These are phyloP conservation scores for Lachancea sp. DNA, from an alignment of 805 yeast genomes.

Conservation along the genomic window DNA sequence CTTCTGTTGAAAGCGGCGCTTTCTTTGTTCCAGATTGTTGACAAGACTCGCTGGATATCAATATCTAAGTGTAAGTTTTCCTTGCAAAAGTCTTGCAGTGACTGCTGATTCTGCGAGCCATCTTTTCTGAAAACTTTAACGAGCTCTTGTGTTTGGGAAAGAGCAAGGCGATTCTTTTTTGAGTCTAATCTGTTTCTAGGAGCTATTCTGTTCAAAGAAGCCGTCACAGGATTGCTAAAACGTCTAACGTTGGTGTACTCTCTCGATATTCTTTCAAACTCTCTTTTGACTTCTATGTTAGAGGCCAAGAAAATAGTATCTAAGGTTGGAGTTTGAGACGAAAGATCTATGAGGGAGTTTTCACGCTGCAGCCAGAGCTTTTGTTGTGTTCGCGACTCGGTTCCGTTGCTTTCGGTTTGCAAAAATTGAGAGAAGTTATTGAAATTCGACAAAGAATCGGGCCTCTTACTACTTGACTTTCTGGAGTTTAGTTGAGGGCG, in stretches of 20 bases:
- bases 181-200: constrained; percentile 12
- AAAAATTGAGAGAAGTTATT: constrained; percentile 37
- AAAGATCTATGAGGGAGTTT: constrained; percentile 56
- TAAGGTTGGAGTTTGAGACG: constrained; percentile 22
- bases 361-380: constrained; percentile 79
- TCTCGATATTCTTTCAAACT: constrained; percentile 68
- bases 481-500: background rate
- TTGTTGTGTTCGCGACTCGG: constrained; percentile 75
- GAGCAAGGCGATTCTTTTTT: constrained; percentile 6
- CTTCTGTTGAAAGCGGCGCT: constrained; percentile 22
- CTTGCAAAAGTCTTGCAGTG: constrained; percentile 5
- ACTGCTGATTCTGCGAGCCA: background rate
- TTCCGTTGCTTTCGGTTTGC: constrained; percentile 31
- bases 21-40: constrained; percentile 30
- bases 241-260: constrained; percentile 67
- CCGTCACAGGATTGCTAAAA: constrained; percentile 62
- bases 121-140: constrained; percentile 4
- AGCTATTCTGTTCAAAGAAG: constrained; percentile 47
- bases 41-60: constrained; percentile 22
- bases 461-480: background rate
- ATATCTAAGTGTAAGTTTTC: constrained; percentile 9
- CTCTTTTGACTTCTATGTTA: constrained; percentile 57
- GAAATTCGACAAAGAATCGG: constrained; percentile 7
- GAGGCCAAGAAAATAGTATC: constrained; percentile 37
- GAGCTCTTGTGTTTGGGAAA: constrained; percentile 3